Evolutionary conservation across 192 early-diverging fungal genomes (phyloP), one percentile per base, ranked within the genome.

Genomic region (Podochytrium sp.): DNA sequence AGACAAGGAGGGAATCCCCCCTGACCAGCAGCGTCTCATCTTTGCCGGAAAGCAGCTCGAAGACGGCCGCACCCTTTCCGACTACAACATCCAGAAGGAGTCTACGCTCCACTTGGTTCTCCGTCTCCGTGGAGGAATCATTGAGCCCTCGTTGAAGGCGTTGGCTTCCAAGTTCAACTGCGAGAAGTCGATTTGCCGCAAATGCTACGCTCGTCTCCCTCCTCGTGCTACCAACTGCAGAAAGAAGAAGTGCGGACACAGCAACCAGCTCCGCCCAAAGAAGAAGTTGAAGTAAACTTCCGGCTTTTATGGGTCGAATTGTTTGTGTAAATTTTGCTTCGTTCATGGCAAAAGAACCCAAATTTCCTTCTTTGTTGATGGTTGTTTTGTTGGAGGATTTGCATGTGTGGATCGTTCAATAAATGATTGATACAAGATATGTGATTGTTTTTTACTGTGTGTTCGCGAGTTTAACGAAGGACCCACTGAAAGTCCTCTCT

Each of bases 11-110:
- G 94, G 91, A 66, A 99, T 99, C 81, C 96, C 96, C 76, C 97
- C 97, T 73, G 97, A 99, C 79, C 97, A 99, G 85, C 97, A 99
- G 87, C 95, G 97, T 81, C 86, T 99, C 55, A 99, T 99, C 80
- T 98, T 99, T 83, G 97, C 98, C 82, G 98, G 98, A 76, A 99
- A 99, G 91, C 98, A 99, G 88, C 92, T 99, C 78, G 98, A 99
- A 88, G 98, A 99, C 85, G 96, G 93, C 78, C 93, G 96, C 79
- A 92, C 92, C 52, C 91, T 99, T 30, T 92, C 95, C 69, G 98
- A 98, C 91, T 98, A 99, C 91, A 99, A 98, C 94, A 99, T 99
- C 86, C 96, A 98, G 90, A 99, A 99, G 94, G 87, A 97, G 85
- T 98, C 96, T 47, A 98, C 90, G 33, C 82, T 92, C 34, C 87